Evolutionary conservation across 2,329 filamentous ascomycete genomes (phyloP).

Genomic region (Epichloe sp.): DNA sequence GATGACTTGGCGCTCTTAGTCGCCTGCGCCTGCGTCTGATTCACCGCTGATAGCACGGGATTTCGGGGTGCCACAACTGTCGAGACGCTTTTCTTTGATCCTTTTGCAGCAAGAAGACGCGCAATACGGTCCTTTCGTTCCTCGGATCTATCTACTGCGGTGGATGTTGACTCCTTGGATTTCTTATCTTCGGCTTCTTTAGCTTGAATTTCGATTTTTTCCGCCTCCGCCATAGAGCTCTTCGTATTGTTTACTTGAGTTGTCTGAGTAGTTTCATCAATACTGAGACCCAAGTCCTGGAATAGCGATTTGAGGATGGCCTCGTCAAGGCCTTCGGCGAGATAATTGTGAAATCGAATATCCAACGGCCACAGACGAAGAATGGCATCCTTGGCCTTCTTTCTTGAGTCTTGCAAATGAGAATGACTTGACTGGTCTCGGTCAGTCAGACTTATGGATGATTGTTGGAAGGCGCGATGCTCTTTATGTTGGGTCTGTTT

Average conservation of each 20-base stretch:
- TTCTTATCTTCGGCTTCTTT: background rate
- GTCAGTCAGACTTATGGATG: background rate
- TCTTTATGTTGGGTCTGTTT: background rate
- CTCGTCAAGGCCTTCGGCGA: conserved; percentile 59
- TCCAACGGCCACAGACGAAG: conserved; percentile 51
- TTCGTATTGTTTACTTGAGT: background rate
- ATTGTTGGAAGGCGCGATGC: background rate
- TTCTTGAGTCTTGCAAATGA: conserved; percentile 29
- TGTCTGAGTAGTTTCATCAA: conserved; percentile 7
- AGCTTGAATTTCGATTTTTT: background rate
- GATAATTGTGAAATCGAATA: conserved; percentile 59
- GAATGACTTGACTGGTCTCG: background rate
- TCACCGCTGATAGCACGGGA: conserved; percentile 3
- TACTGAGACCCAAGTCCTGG: conserved; percentile 50
- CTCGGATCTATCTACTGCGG: conserved; percentile 29
- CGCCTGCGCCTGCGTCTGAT: background rate
- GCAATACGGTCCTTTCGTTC: conserved; percentile 68
- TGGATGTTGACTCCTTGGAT: background rate
- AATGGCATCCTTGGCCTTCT: conserved; percentile 54
- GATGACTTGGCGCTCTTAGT: conserved; percentile 14
- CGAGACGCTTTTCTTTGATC: conserved; percentile 32
- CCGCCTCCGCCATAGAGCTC: background rate
- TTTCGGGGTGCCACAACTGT: conserved; percentile 3
- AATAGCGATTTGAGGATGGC: conserved; percentile 52
- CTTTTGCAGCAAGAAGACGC: conserved; percentile 60